Conservation (phyloP, 2,329 filamentous ascomycete genomes). For the Grosmannia huntii region DNA sequence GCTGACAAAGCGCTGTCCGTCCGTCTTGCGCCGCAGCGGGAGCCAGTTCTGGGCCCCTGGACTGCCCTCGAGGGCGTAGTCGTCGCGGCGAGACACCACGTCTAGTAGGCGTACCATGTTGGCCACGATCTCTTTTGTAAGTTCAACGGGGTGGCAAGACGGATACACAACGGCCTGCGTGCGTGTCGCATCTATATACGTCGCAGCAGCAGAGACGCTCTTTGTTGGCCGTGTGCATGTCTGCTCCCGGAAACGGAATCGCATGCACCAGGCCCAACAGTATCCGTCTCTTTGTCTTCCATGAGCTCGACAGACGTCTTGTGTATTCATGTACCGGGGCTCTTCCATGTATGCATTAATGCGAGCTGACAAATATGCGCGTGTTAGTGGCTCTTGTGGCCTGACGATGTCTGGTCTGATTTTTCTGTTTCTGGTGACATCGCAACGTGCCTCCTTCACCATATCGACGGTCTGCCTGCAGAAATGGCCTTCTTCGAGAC, state of each 20-base stretch:
- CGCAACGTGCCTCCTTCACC: background rate
- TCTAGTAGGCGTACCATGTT: constrained; percentile 8
- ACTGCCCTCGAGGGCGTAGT: background rate
- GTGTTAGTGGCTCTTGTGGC: background rate
- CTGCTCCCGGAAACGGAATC: background rate
- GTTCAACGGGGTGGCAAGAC: background rate
- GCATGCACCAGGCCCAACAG: background rate
- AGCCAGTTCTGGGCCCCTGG: background rate
- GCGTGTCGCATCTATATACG: too few species aligned
- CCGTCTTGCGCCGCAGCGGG: background rate
- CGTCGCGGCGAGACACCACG: constrained; percentile 24
- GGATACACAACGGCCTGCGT: too few species aligned
- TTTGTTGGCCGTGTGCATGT: background rate
- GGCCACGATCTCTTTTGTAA: background rate
- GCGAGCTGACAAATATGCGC: background rate
- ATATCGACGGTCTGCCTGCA: background rate
- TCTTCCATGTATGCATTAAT: background rate
- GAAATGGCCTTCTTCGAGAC: constrained; percentile 18
- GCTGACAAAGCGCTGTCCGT: background rate
- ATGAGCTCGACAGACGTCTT: background rate
- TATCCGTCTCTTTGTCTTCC: background rate
- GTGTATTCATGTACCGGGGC: background rate
- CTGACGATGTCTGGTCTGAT: background rate
- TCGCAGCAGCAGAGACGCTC: background rate
- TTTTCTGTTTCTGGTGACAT: background rate